A percentile compares a stretch with the other conserved stretches of the same genome.
phyloP scores from a whole-genome alignment of 305 asterid genomes.

The Fraxinus ornus region DNA sequence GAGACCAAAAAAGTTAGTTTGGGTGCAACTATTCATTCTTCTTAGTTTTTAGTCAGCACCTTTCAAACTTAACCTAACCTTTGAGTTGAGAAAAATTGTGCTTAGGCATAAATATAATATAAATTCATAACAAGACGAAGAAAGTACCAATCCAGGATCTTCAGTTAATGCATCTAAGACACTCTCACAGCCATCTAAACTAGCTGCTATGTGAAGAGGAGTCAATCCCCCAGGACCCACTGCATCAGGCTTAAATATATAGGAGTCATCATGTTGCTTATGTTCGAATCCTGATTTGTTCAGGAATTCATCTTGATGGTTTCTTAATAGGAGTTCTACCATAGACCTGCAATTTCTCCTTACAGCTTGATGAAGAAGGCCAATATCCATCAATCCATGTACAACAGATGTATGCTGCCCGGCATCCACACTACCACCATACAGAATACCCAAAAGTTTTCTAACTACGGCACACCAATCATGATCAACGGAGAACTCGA shows the following conservation, averaged over 20 bases:
- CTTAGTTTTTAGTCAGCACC: neutral
- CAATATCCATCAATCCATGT: conserved; percentile 52
- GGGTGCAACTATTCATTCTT: neutral
- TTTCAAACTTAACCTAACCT: neutral
- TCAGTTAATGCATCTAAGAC: conserved; percentile 73
- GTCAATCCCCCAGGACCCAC: conserved; percentile 82
- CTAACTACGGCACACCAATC: conserved; percentile 91
- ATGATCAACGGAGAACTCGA: conserved; percentile 78
- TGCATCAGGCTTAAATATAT: conserved; percentile 72
- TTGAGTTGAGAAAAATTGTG: neutral
- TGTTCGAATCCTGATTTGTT: conserved; percentile 16
- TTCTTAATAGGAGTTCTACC: conserved; percentile 62
- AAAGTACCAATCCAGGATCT: conserved; percentile 73
- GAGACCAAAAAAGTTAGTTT: neutral
- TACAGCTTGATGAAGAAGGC: conserved; percentile 84
- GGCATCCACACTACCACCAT: conserved; percentile 41
- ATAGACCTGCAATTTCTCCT: conserved; percentile 60
- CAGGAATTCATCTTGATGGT: conserved; percentile 35
- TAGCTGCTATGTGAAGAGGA: conserved; percentile 87
- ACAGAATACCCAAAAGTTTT: conserved; percentile 57
- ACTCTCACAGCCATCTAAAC: conserved; percentile 53
- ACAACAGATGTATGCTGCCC: conserved; percentile 43
- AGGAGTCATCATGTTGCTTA: conserved; percentile 22
- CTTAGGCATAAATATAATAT: neutral
- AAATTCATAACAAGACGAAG: neutral